Conservation (phyloP, 148 eudicot species). For the Rhododendron kiyosumense region DNA sequence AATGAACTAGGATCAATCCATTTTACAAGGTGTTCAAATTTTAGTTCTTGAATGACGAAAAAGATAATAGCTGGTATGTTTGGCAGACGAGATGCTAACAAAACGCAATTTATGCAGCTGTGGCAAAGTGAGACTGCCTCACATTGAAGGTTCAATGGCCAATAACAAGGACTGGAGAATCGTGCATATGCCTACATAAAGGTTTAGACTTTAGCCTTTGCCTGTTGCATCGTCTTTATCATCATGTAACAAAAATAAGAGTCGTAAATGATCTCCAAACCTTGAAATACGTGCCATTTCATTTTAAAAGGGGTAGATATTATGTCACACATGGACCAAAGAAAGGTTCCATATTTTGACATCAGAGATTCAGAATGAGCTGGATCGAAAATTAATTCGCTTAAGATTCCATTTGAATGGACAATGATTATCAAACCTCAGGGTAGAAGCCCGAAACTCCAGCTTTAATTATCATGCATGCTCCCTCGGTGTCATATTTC, state of each 20-base stretch:
- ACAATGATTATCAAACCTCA: conserved; percentile 40
- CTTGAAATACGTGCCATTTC: not conserved
- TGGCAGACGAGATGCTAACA: not conserved
- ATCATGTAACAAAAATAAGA: not conserved
- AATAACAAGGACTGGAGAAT: not conserved
- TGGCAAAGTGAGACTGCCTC: not conserved
- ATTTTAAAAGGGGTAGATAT: not conserved
- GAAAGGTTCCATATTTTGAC: not conserved
- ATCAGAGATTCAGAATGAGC: not conserved
- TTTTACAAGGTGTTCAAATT: not conserved
- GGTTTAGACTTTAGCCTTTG: not conserved
- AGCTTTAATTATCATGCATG: conserved; percentile 63
- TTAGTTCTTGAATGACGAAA: not conserved
- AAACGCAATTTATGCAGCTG: not conserved
- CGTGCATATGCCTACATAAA: not conserved
- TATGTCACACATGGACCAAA: not conserved
- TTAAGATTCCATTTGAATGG: not conserved
- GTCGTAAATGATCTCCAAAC: not conserved
- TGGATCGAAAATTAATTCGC: not conserved
- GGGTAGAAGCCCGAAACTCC: conserved; percentile 44
- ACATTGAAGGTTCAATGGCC: not conserved
- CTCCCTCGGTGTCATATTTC: conserved; percentile 77
- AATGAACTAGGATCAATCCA: not conserved
- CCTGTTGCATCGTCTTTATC: not conserved
- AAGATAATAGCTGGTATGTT: not conserved